These are phyloP conservation scores for Centella asiatica DNA, from an alignment of 129 eudicot species.

Conservation along the genomic window DNA sequence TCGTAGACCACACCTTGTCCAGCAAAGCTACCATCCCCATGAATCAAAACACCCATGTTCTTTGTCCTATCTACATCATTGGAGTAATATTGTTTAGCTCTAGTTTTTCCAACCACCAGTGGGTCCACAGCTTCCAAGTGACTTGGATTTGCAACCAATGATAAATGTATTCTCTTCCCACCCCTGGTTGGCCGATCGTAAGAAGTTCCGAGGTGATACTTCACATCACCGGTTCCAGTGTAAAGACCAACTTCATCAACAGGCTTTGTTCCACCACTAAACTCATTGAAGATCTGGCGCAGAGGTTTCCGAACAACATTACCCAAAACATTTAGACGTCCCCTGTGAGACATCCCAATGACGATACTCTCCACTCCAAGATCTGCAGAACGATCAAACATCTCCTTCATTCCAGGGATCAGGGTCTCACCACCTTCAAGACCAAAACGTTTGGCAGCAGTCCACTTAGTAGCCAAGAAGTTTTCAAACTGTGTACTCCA, in stretches of 20 bases:
- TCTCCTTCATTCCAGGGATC: conserved; percentile 98
- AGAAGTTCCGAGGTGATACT: conserved; percentile 92
- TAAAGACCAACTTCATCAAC: conserved; percentile 89
- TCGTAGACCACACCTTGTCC: conserved; percentile 98
- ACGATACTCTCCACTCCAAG: conserved; percentile 98
- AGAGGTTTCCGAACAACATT: conserved; percentile 91
- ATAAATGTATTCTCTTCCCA: conserved; percentile 88
- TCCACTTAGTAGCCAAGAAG: conserved; percentile 98
- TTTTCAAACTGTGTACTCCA: conserved; percentile 98
- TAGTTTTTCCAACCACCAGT: conserved; percentile 88
- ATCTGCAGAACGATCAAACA: conserved; percentile 94
- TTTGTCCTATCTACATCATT: conserved; percentile 76
- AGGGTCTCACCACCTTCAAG: conserved; percentile 96
- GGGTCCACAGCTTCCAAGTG: conserved; percentile 99
- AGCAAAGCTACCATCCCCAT: conserved; percentile 95
- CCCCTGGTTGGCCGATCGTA: conserved; percentile 98
- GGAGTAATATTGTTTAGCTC: conserved; percentile 92
- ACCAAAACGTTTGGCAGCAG: conserved; percentile 94
- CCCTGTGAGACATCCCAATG: conserved; percentile 97
- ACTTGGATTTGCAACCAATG: conserved; percentile 95
- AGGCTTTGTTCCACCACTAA: conserved; percentile 87
- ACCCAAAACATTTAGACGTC: conserved; percentile 85
- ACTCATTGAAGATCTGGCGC: conserved; percentile 82
- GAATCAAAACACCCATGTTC: conserved; percentile 79
- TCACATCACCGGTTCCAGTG: conserved; percentile 96